Base-by-base conservation (phyloP, 148 eudicot species). In the Silene conica region DNA sequence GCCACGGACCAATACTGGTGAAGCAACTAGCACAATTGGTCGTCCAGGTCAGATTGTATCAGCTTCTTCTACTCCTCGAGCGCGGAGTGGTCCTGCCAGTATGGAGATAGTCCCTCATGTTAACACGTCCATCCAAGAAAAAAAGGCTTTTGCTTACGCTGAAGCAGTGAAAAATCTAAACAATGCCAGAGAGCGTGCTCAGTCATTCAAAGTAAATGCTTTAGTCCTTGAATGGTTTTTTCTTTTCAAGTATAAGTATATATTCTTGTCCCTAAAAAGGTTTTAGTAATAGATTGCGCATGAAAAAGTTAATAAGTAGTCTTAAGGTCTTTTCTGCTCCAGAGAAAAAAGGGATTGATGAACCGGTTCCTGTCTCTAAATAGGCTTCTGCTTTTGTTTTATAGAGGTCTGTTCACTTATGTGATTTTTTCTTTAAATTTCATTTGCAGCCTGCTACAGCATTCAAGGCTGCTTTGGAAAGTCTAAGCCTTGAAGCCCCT, bases 381-480 rank as follows among this genome's bases (percentile, higher is more conserved):
- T 46, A 12, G 38, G 43, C 5, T 15, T 60, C 48, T 67, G 52
- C 34, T 73, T 48, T 46, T 59, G 1, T 26, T 59, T 57, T 23
- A 3, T 46, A 16, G 63, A 25, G 56, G 22, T 26, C 55, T 68
- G 1, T 66, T 77, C 54, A 63, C 75, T 34, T 34, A 28, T 41
- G 46, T 25, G 56, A 61, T 68, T 61, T 69, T 6, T 41, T 5
- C 26, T 50, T 73, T 76, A 20, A 13, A 41, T 56, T 21, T 59
- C 14, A n/a, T 43, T 10, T 77, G 56, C 78, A 94, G 98, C 92
- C 98, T 82, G 97, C 97, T 73, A 73, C 87, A 72, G 88, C 88
- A 81, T 94, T 94, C 82, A 94, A 86, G 84, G 79, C 72, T 80
- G 96, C 89, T 45, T 89, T 83, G 72, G 98, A 94, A 76, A 88